A percentile compares a stretch with the other conserved stretches of the same genome.
These are phyloP conservation scores for Pyrenophora graminea DNA, from an alignment of 2,329 filamentous ascomycete genomes.

Conservation along the genomic window DNA sequence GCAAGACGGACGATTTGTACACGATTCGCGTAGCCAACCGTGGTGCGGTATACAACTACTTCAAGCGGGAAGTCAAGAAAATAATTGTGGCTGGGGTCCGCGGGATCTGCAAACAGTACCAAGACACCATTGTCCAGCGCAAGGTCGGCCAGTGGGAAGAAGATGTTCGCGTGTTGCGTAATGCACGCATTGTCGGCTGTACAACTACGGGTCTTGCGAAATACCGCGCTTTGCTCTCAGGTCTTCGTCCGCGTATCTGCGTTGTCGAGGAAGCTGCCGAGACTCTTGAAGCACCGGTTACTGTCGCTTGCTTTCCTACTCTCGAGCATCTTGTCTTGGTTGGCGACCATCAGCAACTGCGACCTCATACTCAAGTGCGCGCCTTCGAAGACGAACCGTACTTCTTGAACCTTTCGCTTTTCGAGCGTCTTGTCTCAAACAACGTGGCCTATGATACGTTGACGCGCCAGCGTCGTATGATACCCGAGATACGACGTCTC, in stretches of 20 bases:
- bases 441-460: constrained; percentile 67
- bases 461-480: constrained; percentile 72
- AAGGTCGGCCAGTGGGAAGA: constrained; percentile 63
- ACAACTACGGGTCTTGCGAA: constrained; percentile 84
- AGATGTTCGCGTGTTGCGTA: constrained; percentile 52
- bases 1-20: constrained; percentile 60
- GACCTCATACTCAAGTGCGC: constrained; percentile 67
- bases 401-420: constrained; percentile 74
- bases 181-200: constrained; percentile 63
- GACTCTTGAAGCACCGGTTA: constrained; percentile 67
- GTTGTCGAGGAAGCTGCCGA: constrained; percentile 83
- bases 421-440: constrained; percentile 75
- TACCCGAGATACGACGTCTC: constrained; percentile 67
- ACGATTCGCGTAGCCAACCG: constrained; percentile 61
- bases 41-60: constrained; percentile 67
- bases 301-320: constrained; percentile 63
- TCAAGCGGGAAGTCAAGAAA: constrained; percentile 61
- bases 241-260: constrained; percentile 68
- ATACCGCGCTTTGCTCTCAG: constrained; percentile 71
- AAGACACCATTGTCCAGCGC: constrained; percentile 55
- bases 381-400: constrained; percentile 65
- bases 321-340: constrained; percentile 70
- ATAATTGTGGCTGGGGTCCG: constrained; percentile 55
- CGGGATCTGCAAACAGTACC: constrained; percentile 56
- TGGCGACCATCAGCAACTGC: constrained; percentile 80